These are phyloP conservation scores for Talaromyces proteolyticus DNA, from an alignment of 495 filamentous ascomycete species.

Conservation along the genomic window DNA sequence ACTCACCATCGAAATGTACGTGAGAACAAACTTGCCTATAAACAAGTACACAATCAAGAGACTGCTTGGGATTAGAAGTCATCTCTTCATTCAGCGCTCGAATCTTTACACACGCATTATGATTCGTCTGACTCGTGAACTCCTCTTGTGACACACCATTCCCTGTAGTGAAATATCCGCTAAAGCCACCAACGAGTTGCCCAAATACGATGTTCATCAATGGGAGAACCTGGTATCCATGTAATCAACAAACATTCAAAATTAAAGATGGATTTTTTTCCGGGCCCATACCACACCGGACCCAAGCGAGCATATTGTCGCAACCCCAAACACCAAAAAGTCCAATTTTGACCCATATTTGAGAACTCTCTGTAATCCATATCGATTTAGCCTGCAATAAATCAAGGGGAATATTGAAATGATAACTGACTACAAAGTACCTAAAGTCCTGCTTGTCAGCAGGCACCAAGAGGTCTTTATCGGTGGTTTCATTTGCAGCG, in stretches of 20 bases:
- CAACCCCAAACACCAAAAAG: slow-evolving; percentile 51
- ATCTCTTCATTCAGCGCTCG: too few species aligned
- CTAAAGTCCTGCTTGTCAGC: too few species aligned
- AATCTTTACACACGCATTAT: neutral
- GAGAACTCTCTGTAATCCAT: neutral
- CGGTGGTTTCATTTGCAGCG: too few species aligned
- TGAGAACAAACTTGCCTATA: slow-evolving; percentile 28
- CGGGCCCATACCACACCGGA: slow-evolving; percentile 48
- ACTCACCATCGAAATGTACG: slow-evolving; percentile 25
- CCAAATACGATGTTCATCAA: slow-evolving; percentile 45
- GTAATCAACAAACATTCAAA: neutral
- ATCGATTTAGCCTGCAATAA: neutral
- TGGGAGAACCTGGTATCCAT: slow-evolving; percentile 24
- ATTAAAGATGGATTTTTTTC: neutral
- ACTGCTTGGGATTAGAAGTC: too few species aligned
- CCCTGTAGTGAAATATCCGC: slow-evolving; percentile 19
- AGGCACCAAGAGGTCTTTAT: too few species aligned
- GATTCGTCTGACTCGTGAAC: slow-evolving; percentile 21
- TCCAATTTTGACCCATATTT: neutral
- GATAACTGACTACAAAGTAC: too few species aligned
- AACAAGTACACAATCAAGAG: slow-evolving; percentile 33
- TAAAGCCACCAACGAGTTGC: slow-evolving; percentile 30
- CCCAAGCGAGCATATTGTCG: slow-evolving; percentile 54
- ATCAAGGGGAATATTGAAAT: too few species aligned
- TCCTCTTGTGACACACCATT: slow-evolving; percentile 14